Percentiles rank a stretch among this genome's conserved stretches.
These are phyloP conservation scores for Trichosporon sp. DNA, from an alignment of 1,284 basidiomycete species.

Conservation along the genomic window DNA sequence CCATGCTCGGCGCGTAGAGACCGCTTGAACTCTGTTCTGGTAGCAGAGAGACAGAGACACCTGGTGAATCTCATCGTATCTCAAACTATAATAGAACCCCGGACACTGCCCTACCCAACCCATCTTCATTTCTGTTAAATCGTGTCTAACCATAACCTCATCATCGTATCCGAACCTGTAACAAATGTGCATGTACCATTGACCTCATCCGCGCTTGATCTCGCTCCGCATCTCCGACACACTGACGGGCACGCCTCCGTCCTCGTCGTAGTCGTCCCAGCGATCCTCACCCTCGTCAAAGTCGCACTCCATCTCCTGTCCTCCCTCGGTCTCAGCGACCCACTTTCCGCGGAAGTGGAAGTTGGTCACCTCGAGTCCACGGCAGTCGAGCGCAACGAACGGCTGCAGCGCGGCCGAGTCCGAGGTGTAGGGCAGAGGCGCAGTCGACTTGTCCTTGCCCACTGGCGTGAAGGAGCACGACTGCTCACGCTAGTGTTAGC, in stretches of 20 bases:
- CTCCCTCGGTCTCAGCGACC: conserved; percentile 39
- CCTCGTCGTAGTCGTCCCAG: conserved; percentile 58
- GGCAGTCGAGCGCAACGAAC: conserved; percentile 54
- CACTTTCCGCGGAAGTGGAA: conserved; percentile 52
- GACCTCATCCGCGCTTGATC: conserved; percentile 37
- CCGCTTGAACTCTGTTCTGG: not conserved
- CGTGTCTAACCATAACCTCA: not conserved
- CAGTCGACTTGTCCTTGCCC: conserved; percentile 42
- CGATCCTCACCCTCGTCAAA: conserved; percentile 53
- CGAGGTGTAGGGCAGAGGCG: conserved; percentile 44
- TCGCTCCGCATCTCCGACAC: conserved; percentile 47
- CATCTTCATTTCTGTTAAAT: conserved; percentile 13
- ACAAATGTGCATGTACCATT: conserved; percentile 13
- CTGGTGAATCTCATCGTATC: not conserved
- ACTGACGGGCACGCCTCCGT: conserved; percentile 44
- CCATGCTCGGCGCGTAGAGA: conserved; percentile 40
- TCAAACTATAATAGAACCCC: not conserved
- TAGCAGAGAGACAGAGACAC: conserved; percentile 12
- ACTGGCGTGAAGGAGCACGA: conserved; percentile 52
- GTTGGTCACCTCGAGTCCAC: conserved; percentile 54
- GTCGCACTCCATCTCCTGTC: conserved; percentile 50
- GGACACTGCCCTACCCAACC: not conserved
- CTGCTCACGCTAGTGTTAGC: conserved; percentile 50
- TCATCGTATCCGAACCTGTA: conserved; percentile 1
- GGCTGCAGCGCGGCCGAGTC: conserved; percentile 38